Base-by-base conservation (phyloP, 768 basidiomycete genomes). In the Kwoniella botswanensis region DNA sequence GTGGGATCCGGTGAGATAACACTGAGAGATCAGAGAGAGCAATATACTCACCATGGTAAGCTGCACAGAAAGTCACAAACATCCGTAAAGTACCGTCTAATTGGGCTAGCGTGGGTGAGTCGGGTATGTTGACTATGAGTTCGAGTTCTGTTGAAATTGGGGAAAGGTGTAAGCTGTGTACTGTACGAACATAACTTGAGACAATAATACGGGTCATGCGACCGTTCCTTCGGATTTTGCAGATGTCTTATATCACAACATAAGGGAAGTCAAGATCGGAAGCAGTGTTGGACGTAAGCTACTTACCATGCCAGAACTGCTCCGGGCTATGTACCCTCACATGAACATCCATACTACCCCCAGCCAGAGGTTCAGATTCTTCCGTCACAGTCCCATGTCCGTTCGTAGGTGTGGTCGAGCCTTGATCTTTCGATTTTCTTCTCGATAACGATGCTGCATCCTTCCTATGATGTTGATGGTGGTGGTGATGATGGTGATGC, bases 41-140 rank as follows among this genome's bases (percentile, higher is more conserved):
- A 7, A 65, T 26, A 18, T n/a, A 68, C 71, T 76, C 79, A 91
- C 94, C 92, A 82, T 97, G 95, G 84, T 95, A 94, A 35, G 89
- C 88, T 26, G 93, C 88, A 76, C 92, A 93, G 56, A 97, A 86
- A 2, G 89, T 86, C 67, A 94, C 84, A 82, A 90, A 96, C 72
- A 91, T 88, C 77, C 88, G 86, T 62, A 97, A 82, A 0, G 92
- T 88, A 35, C 90, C 88, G 82, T 98, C 96, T 7, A 98, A 87
- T 67, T 89, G 86, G 3, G 87, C 87, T 22, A 98, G 86, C 0
- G 91, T 92, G 12, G 84, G 83, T 72, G 89, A 87, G 44, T 86
- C 87, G 1, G 91, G 89, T 9, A 95, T 83, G 57, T 86, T 86
- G 41, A 96, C 82, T 52, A 91, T 88, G 67, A 94, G 93, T 63